Percentiles rank a stretch among this genome's conserved stretches.
Conservation (phyloP, 1,284 basidiomycete genomes). For the Wallemia mellicola region DNA sequence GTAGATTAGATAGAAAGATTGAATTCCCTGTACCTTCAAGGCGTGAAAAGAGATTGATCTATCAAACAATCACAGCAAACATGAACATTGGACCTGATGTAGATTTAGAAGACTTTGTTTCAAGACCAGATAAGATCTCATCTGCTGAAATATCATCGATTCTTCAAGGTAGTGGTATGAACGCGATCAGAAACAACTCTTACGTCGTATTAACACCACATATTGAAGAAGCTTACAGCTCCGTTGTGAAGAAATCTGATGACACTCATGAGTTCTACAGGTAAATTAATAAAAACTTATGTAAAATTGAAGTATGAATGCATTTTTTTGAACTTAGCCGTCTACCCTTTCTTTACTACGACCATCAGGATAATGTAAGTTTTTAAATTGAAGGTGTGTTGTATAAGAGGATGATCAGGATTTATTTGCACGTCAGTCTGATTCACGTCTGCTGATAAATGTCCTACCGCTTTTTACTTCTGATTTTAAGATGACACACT, state of each 20-base stretch:
- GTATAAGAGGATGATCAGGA: background rate
- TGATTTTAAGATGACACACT: too few relatives aligned
- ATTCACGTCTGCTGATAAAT: background rate
- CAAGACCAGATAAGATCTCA: constrained; percentile 69
- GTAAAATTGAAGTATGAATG: background rate
- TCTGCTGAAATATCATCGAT: constrained; percentile 88
- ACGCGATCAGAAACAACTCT: constrained; percentile 92
- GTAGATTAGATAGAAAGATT: constrained; percentile 92
- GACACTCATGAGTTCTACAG: constrained; percentile 84
- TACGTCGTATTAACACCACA: constrained; percentile 90
- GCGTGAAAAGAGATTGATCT: constrained; percentile 85
- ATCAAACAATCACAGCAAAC: constrained; percentile 88
- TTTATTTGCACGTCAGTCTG: background rate
- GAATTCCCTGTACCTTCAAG: constrained; percentile 88
- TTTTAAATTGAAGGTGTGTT: too few relatives aligned
- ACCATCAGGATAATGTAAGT: background rate
- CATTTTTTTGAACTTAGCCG: background rate
- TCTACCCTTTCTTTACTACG: background rate
- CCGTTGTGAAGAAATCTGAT: constrained; percentile 75
- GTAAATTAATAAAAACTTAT: background rate
- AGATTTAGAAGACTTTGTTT: constrained; percentile 85
- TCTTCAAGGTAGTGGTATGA: constrained; percentile 86
- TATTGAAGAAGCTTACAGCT: constrained; percentile 97
- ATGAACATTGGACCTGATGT: constrained; percentile 98
- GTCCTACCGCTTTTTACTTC: background rate